These are phyloP conservation scores for Chrysanthemum lavandulifolium DNA, from an alignment of 129 eudicot species.

Conservation along the genomic window DNA sequence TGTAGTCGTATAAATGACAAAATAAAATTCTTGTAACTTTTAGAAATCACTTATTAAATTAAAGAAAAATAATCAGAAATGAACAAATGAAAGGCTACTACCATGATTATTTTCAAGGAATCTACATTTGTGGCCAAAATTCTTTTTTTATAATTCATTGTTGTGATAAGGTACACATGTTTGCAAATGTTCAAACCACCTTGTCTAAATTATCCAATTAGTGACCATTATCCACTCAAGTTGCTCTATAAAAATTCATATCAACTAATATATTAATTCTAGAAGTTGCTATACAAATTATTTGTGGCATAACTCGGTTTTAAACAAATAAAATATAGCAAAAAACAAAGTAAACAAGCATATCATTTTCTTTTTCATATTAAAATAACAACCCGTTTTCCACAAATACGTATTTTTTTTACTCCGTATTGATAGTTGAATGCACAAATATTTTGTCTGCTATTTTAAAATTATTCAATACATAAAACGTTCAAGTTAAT, in stretches of 20 bases:
- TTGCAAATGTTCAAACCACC: conserved; percentile 8
- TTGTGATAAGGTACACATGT: conserved; percentile 12
- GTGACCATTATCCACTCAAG: conserved; percentile 14
- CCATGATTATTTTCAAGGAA: conserved; percentile 25
- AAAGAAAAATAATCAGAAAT: conserved; percentile 3
- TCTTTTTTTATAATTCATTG: neutral
- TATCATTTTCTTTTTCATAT: no score
- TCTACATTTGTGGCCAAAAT: conserved; percentile 33
- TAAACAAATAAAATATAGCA: neutral
- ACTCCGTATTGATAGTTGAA: no score
- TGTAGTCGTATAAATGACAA: conserved; percentile 16
- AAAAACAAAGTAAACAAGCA: neutral
- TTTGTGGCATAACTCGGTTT: neutral
- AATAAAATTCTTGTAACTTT: conserved; percentile 5
- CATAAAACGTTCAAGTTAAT: no score
- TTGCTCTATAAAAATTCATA: conserved; percentile 9
- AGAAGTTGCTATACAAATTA: conserved; percentile 9
- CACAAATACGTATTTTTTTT: no score
- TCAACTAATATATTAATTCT: conserved; percentile 1
- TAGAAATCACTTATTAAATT: neutral
- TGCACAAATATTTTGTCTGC: no score
- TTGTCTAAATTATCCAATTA: conserved; percentile 9
- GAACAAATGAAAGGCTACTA: conserved; percentile 27
- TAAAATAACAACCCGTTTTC: no score
- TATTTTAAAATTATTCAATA: no score